Evolutionary conservation across 208 protist species (phyloP).

Genomic region (Phytomonas francai): DNA sequence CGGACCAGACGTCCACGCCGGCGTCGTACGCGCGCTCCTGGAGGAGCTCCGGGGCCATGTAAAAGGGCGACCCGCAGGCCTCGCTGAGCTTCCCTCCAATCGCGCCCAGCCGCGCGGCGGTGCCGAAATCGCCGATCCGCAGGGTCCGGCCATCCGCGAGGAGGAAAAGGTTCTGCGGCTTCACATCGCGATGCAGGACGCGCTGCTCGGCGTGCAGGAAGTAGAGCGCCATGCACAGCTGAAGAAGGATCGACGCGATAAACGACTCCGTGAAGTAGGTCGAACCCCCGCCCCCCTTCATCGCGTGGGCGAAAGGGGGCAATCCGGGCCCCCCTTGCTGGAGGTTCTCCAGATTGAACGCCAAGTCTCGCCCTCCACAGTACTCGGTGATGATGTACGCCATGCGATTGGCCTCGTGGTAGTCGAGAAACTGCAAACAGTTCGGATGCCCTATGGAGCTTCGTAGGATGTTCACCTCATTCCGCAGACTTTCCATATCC

Average conservation of each 20-base stretch:
- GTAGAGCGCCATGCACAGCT: conserved; percentile 50
- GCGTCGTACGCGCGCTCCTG: conserved; percentile 83
- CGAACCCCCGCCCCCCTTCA: not conserved
- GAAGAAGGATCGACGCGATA: conserved; percentile 60
- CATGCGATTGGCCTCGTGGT: conserved; percentile 38
- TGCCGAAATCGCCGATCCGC: conserved; percentile 84
- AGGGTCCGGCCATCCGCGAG: conserved; percentile 42
- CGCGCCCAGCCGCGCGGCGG: conserved; percentile 46
- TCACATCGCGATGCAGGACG: conserved; percentile 84
- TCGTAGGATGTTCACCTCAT: conserved; percentile 46
- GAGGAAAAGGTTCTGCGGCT: conserved; percentile 84
- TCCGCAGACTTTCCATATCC: conserved; percentile 49
- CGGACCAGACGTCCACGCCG: conserved; percentile 93
- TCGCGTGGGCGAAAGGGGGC: not conserved
- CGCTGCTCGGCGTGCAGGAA: conserved; percentile 59
- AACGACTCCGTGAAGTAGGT: conserved; percentile 24
- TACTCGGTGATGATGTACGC: conserved; percentile 82
- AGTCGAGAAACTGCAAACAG: conserved; percentile 55
- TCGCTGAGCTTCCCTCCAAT: conserved; percentile 38
- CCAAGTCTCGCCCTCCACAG: conserved; percentile 63
- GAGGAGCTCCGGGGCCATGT: conserved; percentile 92
- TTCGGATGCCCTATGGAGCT: conserved; percentile 43
- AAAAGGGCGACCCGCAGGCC: conserved; percentile 82
- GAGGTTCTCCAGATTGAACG: conserved; percentile 24
- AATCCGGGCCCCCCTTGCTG: not conserved